Evolutionary conservation across 352 stramenopile species (phyloP).

Genomic region (Aphanomyces invadans): DNA sequence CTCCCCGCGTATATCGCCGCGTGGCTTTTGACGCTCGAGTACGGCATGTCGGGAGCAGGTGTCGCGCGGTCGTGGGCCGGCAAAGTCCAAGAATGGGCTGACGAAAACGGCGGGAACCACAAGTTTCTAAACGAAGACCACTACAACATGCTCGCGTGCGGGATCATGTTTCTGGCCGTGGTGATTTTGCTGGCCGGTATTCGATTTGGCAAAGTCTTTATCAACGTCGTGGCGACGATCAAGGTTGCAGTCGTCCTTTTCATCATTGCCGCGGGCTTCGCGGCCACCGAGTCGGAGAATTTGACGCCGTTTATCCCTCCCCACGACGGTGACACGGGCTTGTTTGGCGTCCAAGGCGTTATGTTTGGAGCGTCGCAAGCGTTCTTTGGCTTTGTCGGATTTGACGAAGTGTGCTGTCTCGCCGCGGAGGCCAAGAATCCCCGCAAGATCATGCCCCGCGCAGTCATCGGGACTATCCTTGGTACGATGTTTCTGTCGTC

Average conservation of each 20-base stretch:
- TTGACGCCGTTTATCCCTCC: slow-evolving; percentile 73
- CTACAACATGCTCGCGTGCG: slow-evolving; percentile 47
- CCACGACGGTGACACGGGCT: slow-evolving; percentile 12
- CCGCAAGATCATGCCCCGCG: slow-evolving; percentile 41
- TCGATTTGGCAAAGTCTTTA: slow-evolving; percentile 84
- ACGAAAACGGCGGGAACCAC: slow-evolving; percentile 37
- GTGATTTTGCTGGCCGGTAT: slow-evolving; percentile 71
- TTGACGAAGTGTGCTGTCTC: slow-evolving; percentile 71
- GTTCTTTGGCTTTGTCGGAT: slow-evolving; percentile 85
- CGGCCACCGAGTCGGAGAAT: slow-evolving; percentile 71
- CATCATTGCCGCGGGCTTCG: slow-evolving; percentile 86
- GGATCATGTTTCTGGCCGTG: slow-evolving; percentile 69
- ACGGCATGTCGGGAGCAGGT: slow-evolving; percentile 82
- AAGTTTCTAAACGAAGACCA: slow-evolving; percentile 54
- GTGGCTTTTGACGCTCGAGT: slow-evolving; percentile 89
- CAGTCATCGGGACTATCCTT: slow-evolving; percentile 51
- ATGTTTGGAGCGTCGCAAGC: slow-evolving; percentile 49
- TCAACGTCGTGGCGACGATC: slow-evolving; percentile 78
- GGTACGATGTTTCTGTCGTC: slow-evolving; percentile 31
- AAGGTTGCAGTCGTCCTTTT: slow-evolving; percentile 85
- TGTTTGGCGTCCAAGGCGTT: slow-evolving; percentile 34
- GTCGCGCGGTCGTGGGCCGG: slow-evolving; percentile 88
- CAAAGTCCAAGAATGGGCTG: slow-evolving; percentile 72
- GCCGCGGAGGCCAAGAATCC: slow-evolving; percentile 36
- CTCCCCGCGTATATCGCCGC: slow-evolving; percentile 84